Percentiles rank a stretch among this genome's conserved stretches.
phyloP scores from a whole-genome alignment of 2,329 filamentous ascomycete genomes.

The Fusarium falciforme region DNA sequence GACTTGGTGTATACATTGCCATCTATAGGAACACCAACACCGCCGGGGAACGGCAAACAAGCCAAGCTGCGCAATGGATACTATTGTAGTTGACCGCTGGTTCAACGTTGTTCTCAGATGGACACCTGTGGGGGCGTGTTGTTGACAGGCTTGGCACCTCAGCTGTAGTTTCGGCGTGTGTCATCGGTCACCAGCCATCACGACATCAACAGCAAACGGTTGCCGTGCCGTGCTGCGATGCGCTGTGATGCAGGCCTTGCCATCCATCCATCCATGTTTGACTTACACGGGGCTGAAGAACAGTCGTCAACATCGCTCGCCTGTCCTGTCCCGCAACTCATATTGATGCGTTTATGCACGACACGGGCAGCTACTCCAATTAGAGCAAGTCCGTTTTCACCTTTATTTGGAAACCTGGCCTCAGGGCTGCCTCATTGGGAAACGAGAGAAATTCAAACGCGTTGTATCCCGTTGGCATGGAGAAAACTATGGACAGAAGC shows the following conservation, averaged over 20 bases:
- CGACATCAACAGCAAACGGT: conserved; percentile 11
- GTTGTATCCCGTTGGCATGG: not conserved
- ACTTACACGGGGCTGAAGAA: not conserved
- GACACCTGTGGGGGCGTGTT: conserved; percentile 9
- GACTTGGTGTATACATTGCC: not conserved
- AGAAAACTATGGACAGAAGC: not conserved
- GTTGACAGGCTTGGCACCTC: conserved; percentile 3
- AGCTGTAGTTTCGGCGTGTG: conserved; percentile 5
- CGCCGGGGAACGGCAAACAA: not conserved
- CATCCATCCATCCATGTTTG: not conserved
- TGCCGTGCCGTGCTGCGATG: not conserved
- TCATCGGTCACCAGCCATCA: conserved; percentile 6
- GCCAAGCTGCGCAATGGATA: not conserved
- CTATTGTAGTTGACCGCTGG: not conserved
- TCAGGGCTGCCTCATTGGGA: not conserved
- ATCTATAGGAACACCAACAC: not conserved
- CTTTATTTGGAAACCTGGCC: not conserved
- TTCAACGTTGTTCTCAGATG: not conserved
- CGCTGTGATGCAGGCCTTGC: not conserved
- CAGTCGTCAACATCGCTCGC: not conserved
- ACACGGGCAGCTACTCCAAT: not conserved
- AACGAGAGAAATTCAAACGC: not conserved
- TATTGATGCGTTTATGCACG: not conserved
- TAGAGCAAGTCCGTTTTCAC: not conserved
- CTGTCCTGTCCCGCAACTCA: not conserved